Conservation (phyloP, 2,329 filamentous ascomycete genomes). For the Fusarium continuum region DNA sequence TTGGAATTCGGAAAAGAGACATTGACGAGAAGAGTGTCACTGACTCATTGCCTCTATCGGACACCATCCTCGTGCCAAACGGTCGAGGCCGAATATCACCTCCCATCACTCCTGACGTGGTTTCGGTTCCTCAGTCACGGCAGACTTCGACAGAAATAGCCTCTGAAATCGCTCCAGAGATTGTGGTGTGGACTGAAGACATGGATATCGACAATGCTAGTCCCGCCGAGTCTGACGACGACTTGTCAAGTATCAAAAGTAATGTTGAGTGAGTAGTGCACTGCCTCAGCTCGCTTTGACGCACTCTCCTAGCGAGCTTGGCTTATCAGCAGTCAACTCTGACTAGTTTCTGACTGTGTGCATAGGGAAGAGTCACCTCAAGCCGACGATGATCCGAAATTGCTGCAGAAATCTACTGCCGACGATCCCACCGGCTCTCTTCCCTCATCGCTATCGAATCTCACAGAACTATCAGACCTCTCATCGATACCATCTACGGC, state of each 20-base stretch:
- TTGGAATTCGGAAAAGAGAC: slow-evolving; percentile 37
- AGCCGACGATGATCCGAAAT: slow-evolving; percentile 28
- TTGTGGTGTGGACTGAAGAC: slow-evolving; percentile 56
- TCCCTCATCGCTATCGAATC: slow-evolving; percentile 61
- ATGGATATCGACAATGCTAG: slow-evolving; percentile 46
- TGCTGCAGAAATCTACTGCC: slow-evolving; percentile 23
- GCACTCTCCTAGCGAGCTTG: not conserved
- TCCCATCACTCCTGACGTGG: slow-evolving; percentile 38
- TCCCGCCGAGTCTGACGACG: slow-evolving; percentile 38
- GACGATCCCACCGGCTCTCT: slow-evolving; percentile 53
- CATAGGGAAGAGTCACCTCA: slow-evolving; percentile 36
- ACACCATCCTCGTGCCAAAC: slow-evolving; percentile 33
- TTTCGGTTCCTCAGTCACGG: slow-evolving; percentile 44
- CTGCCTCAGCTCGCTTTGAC: not conserved
- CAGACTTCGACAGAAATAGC: slow-evolving; percentile 47
- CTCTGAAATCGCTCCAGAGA: slow-evolving; percentile 53
- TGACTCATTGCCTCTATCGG: slow-evolving; percentile 42
- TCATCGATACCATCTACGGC: slow-evolving; percentile 63
- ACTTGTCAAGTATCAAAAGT: slow-evolving; percentile 33
- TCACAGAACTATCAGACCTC: slow-evolving; percentile 65
- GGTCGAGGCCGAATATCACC: slow-evolving; percentile 46
- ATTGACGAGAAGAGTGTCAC: slow-evolving; percentile 32
- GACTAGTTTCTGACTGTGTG: slow-evolving; percentile 12
- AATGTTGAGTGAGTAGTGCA: slow-evolving; percentile 43
- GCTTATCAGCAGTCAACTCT: not conserved